Base-by-base conservation (phyloP, 345 rosid genomes). In the Salix purpurea region DNA sequence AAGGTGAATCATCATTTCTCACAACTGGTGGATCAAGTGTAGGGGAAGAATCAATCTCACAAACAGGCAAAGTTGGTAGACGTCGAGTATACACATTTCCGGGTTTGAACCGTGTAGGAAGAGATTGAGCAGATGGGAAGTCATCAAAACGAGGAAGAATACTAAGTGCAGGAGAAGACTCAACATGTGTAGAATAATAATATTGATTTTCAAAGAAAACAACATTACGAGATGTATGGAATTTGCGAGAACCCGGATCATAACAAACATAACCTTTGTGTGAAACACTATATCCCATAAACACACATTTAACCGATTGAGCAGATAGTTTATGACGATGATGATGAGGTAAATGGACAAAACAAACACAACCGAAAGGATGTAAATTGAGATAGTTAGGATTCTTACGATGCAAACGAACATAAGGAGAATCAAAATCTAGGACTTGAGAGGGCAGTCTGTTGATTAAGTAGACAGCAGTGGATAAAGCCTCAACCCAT, bases 391-490 rank as follows among this genome's bases (percentile, higher is more conserved):
- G 5, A n/a, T 3, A 23, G 2, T 7, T 4, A 67, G 28, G 28
- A 39, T 8, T 0, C 1, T 39, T 0, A 19, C 11, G 0, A 37
- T 67, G 2, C 0, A 11, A 36, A 0, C 0, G 0, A 67, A 21
- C 0, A 67, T 67, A n/a, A 3, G 6, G 50, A n/a, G 50, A 67
- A 1, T 36, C 8, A 36, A 67, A 39, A 23, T 0, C 3, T 7
- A 67, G 0, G 7, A 36, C 7, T 1, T 4, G 70, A 1, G 16
- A 39, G 1, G 69, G 30, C 1, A 67, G 1, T 36, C 13, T 67
- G 1, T 39, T 36, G 4, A 67, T 67, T 9, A 39, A 3, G 13
- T n/a, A 37, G 3, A 67, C 48, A 7, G 2, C 0, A 7, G 4
- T 67, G 9, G 4, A 21, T 7, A 54, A 54, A 0, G 12, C 12